Evolutionary conservation across 2,329 filamentous ascomycete genomes (phyloP), one percentile per base, ranked within the genome.

Genomic region (Fusarium sp.): DNA sequence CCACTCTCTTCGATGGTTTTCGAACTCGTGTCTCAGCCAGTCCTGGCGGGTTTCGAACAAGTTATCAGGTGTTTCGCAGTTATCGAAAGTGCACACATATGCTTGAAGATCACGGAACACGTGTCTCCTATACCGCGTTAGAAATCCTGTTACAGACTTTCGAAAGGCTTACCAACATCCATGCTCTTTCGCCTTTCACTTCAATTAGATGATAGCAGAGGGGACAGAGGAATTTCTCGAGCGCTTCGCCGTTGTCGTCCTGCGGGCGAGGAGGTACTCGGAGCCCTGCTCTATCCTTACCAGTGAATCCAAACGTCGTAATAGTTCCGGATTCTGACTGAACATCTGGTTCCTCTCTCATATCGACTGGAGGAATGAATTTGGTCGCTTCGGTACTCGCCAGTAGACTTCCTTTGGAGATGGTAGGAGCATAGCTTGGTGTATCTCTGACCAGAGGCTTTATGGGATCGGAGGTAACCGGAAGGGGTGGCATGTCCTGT

Each of bases 231-330:
- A 55, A 55, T 24, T 55, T 36, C 1, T 55, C 36, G 2, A 39
- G 51, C 3, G 14, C 24, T 22, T 55, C 51, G 0, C 35, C 51
- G 3, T 54, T 10, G 20, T 39, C 20, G 7, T 31, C 36, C 20
- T 39, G 35, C 4, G 51, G 51, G 18, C 51, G 51, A 15, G 24
- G 24, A 17, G 51, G 51, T 31, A 54, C 15, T 12, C 51, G 36
- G 1, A 31, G 2, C 4, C 1, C 15, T 28, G n/a, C 20, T 0
- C 51, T 22, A 1, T 54, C 24, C 24, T 26, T 17, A 4, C 24
- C 51, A 3, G 18, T 39, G 20, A 54, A 54, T 17, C 36, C 51
- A n/a, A 39, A 54, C 1, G 35, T 39, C 6, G 51, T 31, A n/a
- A 54, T 39, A 22, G 51, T 54, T 17, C 35, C 36, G 3, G 7